phyloP scores from a whole-genome alignment of 768 basidiomycete genomes.

The Hirschioporus abietinus region DNA sequence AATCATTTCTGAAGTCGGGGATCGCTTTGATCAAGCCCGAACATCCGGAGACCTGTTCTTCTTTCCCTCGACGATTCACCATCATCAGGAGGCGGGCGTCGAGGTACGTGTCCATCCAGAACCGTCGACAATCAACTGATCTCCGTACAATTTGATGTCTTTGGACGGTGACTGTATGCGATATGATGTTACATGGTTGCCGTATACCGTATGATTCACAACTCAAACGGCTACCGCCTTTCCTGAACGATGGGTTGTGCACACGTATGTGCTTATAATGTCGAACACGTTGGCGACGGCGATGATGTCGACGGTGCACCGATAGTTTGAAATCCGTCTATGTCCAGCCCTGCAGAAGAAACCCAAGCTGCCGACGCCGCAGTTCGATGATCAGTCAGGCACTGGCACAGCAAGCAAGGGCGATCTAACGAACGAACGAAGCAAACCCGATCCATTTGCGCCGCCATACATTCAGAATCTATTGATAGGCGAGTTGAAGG shows the following conservation, averaged over 20 bases:
- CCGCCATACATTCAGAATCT: conserved; percentile 81
- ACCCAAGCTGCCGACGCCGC: conserved; percentile 42
- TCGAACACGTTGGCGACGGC: neutral
- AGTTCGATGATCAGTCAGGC: conserved; percentile 27
- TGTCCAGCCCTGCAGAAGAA: conserved; percentile 87
- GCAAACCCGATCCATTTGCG: conserved; percentile 66
- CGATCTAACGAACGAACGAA: conserved; percentile 24
- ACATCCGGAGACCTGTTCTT: conserved; percentile 65
- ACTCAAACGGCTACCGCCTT: neutral
- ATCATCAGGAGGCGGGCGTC: conserved; percentile 54
- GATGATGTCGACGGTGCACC: neutral
- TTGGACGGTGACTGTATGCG: neutral
- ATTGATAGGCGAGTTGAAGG: conserved; percentile 67
- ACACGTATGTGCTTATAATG: neutral
- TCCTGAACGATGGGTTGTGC: neutral
- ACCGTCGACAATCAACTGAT: neutral
- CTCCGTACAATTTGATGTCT: neutral
- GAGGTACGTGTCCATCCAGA: conserved; percentile 42
- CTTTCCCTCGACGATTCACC: conserved; percentile 68
- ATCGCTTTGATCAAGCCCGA: conserved; percentile 52
- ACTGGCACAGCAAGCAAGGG: conserved; percentile 18
- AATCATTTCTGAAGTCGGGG: conserved; percentile 50
- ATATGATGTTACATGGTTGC: neutral
- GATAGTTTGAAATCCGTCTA: conserved; percentile 78
- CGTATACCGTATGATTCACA: no score